These are phyloP conservation scores for Fulvia fulva DNA, from an alignment of 2,329 filamentous ascomycete species.

Conservation along the genomic window DNA sequence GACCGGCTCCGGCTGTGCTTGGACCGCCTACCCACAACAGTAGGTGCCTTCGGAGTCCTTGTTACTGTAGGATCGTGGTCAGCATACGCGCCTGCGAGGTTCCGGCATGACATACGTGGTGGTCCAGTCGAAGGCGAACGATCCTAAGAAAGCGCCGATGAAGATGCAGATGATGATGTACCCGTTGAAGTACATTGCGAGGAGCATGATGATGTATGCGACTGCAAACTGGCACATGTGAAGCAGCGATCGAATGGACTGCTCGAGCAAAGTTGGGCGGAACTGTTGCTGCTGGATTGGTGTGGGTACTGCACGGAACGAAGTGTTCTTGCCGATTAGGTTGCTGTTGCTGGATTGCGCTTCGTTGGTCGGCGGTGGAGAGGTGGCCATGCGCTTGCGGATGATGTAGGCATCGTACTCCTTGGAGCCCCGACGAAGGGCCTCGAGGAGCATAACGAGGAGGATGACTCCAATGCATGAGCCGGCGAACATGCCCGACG, in stretches of 20 bases:
- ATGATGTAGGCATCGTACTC: constrained; percentile 61
- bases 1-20: too few relatives aligned
- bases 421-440: constrained; percentile 64
- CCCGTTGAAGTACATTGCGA: constrained; percentile 62
- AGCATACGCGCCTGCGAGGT: neutral
- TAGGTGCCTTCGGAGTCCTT: constrained; percentile 23
- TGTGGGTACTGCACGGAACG: neutral
- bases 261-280: constrained; percentile 60
- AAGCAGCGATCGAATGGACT: constrained; percentile 61
- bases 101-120: constrained; percentile 6
- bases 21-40: constrained; percentile 20
- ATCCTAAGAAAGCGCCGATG: constrained; percentile 68
- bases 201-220: constrained; percentile 71
- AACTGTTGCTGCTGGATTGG: constrained; percentile 16
- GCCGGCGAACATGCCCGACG: constrained; percentile 68
- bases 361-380: neutral
- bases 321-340: neutral
- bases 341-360: constrained; percentile 5
- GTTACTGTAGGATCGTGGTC: constrained; percentile 6
- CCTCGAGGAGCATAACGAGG: constrained; percentile 69
- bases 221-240: constrained; percentile 70
- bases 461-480: constrained; percentile 73
- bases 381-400: constrained; percentile 1
- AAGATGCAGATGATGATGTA: constrained; percentile 81
- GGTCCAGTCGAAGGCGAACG: constrained; percentile 43